Conservation (phyloP, 1,139 yeast species). For the Ogataea hybrid region DNA sequence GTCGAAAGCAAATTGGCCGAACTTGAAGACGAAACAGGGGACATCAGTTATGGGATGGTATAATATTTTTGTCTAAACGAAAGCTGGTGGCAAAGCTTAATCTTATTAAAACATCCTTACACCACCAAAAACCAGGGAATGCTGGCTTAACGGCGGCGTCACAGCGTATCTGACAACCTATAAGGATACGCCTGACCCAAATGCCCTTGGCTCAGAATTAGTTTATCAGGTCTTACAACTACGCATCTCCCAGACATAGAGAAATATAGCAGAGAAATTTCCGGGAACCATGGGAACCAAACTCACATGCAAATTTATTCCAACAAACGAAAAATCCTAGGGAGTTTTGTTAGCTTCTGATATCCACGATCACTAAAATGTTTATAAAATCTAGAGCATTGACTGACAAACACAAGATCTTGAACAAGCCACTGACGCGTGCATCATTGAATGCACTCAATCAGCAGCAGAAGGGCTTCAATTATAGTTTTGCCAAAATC, state of each 20-base stretch:
- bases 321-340: conserved; percentile 1
- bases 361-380: not conserved
- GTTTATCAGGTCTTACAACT: too few species aligned
- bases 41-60: conserved; percentile 2
- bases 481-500: conserved; percentile 55
- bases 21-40: conserved; percentile 34
- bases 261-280: too few species aligned
- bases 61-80: not conserved
- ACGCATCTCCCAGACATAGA: too few species aligned
- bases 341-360: too few species aligned
- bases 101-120: not conserved
- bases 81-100: conserved; percentile 7
- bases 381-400: not conserved
- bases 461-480: conserved; percentile 24
- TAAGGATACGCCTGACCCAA: not conserved
- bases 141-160: not conserved
- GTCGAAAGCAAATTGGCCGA: conserved; percentile 12
- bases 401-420: not conserved
- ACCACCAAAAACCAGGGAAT: not conserved
- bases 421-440: conserved; percentile 24
- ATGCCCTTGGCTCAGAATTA: too few species aligned
- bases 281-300: too few species aligned
- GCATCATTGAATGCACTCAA: conserved; percentile 23
- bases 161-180: not conserved
- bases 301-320: conserved; percentile 6